A percentile compares a stretch with the other conserved stretches of the same genome.
These are phyloP conservation scores for Globisporangium lucens DNA, from an alignment of 352 stramenopile genomes.

Conservation along the genomic window DNA sequence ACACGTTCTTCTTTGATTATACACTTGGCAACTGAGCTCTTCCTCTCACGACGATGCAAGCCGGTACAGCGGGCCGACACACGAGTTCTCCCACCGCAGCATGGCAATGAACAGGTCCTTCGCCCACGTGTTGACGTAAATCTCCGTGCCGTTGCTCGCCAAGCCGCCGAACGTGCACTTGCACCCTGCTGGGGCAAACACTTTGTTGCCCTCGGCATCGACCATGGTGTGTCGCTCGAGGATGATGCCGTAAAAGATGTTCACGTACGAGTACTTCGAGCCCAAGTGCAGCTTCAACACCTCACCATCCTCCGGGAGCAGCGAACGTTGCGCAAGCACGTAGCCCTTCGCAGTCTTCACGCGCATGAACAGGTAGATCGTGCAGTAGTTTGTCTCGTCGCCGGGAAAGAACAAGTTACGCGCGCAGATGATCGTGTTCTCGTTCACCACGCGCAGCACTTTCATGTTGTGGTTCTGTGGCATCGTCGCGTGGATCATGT, in stretches of 20 bases:
- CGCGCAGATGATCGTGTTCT: slow-evolving; percentile 22
- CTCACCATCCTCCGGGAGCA: slow-evolving; percentile 13
- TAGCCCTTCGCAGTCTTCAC: slow-evolving; percentile 18
- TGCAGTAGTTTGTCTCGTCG: slow-evolving; percentile 22
- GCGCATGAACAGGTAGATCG: slow-evolving; percentile 24
- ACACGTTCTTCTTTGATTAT: neutral
- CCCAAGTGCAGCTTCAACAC: slow-evolving; percentile 13
- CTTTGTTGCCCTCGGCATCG: neutral
- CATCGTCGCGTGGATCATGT: slow-evolving; percentile 21
- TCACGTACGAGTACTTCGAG: slow-evolving; percentile 20
- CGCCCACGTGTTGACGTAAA: slow-evolving; percentile 22
- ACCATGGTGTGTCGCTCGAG: slow-evolving; percentile 13
- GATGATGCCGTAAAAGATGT: slow-evolving; percentile 24
- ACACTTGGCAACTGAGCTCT: neutral
- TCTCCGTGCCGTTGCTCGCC: slow-evolving; percentile 22
- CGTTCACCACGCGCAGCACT: slow-evolving; percentile 20
- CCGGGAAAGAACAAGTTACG: slow-evolving; percentile 25
- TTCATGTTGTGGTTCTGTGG: slow-evolving; percentile 23
- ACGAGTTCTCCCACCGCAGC: slow-evolving; percentile 24
- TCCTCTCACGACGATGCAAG: slow-evolving; percentile 5
- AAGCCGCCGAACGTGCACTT: slow-evolving; percentile 23
- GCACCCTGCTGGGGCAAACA: slow-evolving; percentile 6
- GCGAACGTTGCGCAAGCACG: slow-evolving; percentile 23
- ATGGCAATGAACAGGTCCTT: slow-evolving; percentile 24
- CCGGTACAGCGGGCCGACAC: slow-evolving; percentile 22